Base-by-base conservation (phyloP, 345 rosid species). In the Brassica incana region DNA sequence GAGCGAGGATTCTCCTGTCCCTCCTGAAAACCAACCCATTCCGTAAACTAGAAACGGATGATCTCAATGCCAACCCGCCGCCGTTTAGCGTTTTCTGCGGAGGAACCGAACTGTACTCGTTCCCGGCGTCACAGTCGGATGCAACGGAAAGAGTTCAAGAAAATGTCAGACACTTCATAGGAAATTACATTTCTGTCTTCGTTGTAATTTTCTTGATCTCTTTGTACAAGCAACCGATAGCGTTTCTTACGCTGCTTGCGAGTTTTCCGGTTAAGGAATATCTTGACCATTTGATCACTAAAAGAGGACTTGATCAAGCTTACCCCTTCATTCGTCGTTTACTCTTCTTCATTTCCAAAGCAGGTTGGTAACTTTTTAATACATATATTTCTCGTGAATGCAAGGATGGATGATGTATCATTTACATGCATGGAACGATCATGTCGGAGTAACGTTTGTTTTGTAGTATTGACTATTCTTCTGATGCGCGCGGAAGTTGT, bases 81-180 rank as follows among this genome's bases (percentile, higher is more conserved):
- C 25, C 90, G 91, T 86, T 91, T 69, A 70, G 69, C 67, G 78
- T 82, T 8, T 93, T 91, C 77, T 6, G 87, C 15, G 98, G 88
- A 15, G 81, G 78, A 48, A 72, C 25, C 10, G 84, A 78, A 20
- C 86, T 89, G 12, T 93, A 90, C 69, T 87, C 98, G 23, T 85
- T 91, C 73, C 98, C 95, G 4, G 79, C 86, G 45, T 85, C 91
- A 56, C 60, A 81, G 18, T 74, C 87, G 36, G 88, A 88, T 80
- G 92, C 88, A 2, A 65, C 80, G 67, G 86, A 84, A 77, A 82
- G 97, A 81, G 88, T 88, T 65, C 86, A 88, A 48, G 91, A 93
- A 88, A 93, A 93, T 61, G 88, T 89, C 62, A 91, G 84, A 81
- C 91, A 94, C 20, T 93, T 90, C 80, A 91, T 90, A 3, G 81